These are phyloP conservation scores for Botrytis galanthina DNA, from an alignment of 2,329 filamentous ascomycete species.

Conservation along the genomic window DNA sequence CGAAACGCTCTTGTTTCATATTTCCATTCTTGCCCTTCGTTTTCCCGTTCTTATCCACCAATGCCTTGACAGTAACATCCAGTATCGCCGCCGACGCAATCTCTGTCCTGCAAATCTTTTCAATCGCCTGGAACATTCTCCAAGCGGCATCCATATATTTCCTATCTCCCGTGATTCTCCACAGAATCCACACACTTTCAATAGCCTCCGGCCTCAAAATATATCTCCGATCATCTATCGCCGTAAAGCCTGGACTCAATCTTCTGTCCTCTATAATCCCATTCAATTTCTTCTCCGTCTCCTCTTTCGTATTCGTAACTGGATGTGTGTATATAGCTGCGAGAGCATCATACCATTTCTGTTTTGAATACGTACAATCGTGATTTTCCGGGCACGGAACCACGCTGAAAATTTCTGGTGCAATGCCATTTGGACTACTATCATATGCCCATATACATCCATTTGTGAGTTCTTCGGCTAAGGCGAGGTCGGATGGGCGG, in stretches of 20 bases:
- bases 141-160: slow-evolving; percentile 46
- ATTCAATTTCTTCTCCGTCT: slow-evolving; percentile 23
- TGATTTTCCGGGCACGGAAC: slow-evolving; percentile 30
- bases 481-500: slow-evolving; percentile 52
- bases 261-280: slow-evolving; percentile 23
- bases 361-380: slow-evolving; percentile 37
- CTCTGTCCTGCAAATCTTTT: slow-evolving; percentile 43
- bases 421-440: slow-evolving; percentile 56
- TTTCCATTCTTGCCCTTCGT: neutral
- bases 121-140: slow-evolving; percentile 49
- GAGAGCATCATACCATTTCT: slow-evolving; percentile 51
- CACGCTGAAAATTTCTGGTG: slow-evolving; percentile 56
- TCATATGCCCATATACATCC: slow-evolving; percentile 64
- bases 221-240: slow-evolving; percentile 31
- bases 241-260: slow-evolving; percentile 31
- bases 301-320: neutral
- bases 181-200: slow-evolving; percentile 65
- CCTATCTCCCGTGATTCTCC: slow-evolving; percentile 34
- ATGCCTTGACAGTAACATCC: slow-evolving; percentile 40
- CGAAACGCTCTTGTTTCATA: neutral
- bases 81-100: slow-evolving; percentile 45
- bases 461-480: slow-evolving; percentile 57
- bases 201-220: slow-evolving; percentile 57
- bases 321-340: neutral
- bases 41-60: slow-evolving; percentile 53